Conservation (phyloP, 2,329 filamentous ascomycete species). For the Fusarium chuoi region DNA sequence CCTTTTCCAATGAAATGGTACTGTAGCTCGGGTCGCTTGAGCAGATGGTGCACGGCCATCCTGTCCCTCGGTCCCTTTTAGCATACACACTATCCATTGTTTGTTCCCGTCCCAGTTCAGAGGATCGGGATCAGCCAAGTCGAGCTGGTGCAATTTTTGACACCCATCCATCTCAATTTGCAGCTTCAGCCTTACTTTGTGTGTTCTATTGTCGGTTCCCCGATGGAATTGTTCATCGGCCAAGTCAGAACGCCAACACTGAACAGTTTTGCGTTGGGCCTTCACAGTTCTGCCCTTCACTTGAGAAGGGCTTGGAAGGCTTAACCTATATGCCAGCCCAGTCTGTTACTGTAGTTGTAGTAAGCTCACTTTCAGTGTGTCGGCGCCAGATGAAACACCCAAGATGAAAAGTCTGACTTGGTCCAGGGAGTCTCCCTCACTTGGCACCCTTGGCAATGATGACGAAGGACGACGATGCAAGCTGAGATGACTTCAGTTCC, state of each 20-base stretch:
- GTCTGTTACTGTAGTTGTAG: not conserved
- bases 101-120: slow-evolving; percentile 13
- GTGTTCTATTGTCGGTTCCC: not conserved
- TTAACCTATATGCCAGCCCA: not conserved
- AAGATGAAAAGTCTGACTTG: not conserved
- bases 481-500: not conserved
- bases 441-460: not conserved
- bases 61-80: not conserved
- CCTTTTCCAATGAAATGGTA: slow-evolving; percentile 36
- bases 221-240: not conserved
- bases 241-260: not conserved
- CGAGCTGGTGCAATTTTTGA: slow-evolving; percentile 10
- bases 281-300: not conserved
- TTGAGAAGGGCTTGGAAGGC: not conserved
- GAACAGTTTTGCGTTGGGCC: not conserved
- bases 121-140: slow-evolving; percentile 29
- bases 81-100: not conserved
- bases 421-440: not conserved
- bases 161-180: not conserved
- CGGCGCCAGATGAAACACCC: not conserved
- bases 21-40: not conserved
- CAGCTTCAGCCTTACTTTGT: not conserved
- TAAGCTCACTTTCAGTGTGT: not conserved
- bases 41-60: not conserved
- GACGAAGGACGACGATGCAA: not conserved